Percentiles rank a stretch among this genome's conserved stretches.
These are phyloP conservation scores for Neurospora cerealis DNA, from an alignment of 495 filamentous ascomycete genomes.

Conservation along the genomic window DNA sequence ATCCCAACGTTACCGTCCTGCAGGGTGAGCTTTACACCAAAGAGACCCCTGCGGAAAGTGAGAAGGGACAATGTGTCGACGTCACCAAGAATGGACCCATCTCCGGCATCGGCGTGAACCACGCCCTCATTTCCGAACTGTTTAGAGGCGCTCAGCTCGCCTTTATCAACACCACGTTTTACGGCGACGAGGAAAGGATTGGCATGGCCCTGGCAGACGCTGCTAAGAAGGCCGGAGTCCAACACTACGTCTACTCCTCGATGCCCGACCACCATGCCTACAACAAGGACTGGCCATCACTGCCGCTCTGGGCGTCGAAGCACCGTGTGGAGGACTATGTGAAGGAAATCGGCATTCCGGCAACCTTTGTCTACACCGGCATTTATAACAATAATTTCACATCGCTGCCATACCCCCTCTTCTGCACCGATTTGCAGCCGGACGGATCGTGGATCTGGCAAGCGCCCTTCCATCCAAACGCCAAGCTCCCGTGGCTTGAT, in stretches of 20 bases:
- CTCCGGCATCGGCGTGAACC: conserved; percentile 42
- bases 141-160: conserved; percentile 79
- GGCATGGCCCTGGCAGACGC: conserved; percentile 81
- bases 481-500: conserved; percentile 89
- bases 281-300: conserved; percentile 54
- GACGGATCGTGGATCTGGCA: conserved; percentile 89
- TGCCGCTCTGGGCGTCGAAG: conserved; percentile 89
- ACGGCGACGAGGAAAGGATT: conserved; percentile 86
- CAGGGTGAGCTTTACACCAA: conserved; percentile 67
- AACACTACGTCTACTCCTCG: conserved; percentile 90
- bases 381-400: conserved; percentile 99
- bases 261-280: conserved; percentile 92
- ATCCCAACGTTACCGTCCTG: conserved; percentile 77
- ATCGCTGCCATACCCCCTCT: conserved; percentile 81
- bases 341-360: conserved; percentile 67
- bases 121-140: conserved; percentile 58
- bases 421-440: conserved; percentile 76
- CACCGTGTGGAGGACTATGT: conserved; percentile 87
- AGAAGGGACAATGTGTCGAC: conserved; percentile 22
- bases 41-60: conserved; percentile 34
- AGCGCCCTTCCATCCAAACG: conserved; percentile 85
- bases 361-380: conserved; percentile 90
- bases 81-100: conserved; percentile 32
- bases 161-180: conserved; percentile 98
- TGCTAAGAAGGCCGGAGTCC: conserved; percentile 72